Base-by-base conservation (phyloP, 129 eudicot genomes). In the Helianthus tuberosus region DNA sequence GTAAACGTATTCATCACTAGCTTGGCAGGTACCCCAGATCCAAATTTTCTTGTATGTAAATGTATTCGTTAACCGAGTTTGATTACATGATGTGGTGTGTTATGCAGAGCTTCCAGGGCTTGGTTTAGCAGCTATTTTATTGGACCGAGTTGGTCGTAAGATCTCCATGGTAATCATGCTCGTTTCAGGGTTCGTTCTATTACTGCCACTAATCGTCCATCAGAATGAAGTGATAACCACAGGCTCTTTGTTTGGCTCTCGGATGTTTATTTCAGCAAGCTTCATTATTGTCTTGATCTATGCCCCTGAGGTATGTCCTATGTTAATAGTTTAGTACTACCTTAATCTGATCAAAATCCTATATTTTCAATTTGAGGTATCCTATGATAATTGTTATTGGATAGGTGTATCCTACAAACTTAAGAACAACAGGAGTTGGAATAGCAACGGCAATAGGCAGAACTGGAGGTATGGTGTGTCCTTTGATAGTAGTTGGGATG, bases 401-500 rank as follows among this genome's bases (percentile, higher is more conserved):
- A 15, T 65, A 89, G 96, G 89, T 87, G 8, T 90, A 90, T 77
- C 96, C 93, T 36, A 90, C 96, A 53, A 75, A 67, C 17, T 72
- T 87, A 72, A 83, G 96, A 74, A 20, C 88, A 61, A 87, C 86
- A 0, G 96, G 87, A 69, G 91, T 83, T 46, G 96, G 96, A 69
- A 77, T 87, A 14, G 85, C 96, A 20, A 83, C 84, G 11, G 85
- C 89, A 8, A 65, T 87, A 1, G 96, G 96, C 52, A 83, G 87
- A 78, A 75, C 85, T 36, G 96, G 91, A 1, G 96, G 96, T 0
- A 90, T 90, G 96, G 76, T 87, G 12, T 87, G 89, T 81, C 96
- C 96, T 51, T 69, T 90, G 44, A 86, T 90, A 32, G 89, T 91
- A 11, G 87, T 90, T 66, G 87, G 84, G 13, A 69, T 90, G 82